phyloP scores from a whole-genome alignment of 1,284 basidiomycete species.

The Trichosporon ovoides region DNA sequence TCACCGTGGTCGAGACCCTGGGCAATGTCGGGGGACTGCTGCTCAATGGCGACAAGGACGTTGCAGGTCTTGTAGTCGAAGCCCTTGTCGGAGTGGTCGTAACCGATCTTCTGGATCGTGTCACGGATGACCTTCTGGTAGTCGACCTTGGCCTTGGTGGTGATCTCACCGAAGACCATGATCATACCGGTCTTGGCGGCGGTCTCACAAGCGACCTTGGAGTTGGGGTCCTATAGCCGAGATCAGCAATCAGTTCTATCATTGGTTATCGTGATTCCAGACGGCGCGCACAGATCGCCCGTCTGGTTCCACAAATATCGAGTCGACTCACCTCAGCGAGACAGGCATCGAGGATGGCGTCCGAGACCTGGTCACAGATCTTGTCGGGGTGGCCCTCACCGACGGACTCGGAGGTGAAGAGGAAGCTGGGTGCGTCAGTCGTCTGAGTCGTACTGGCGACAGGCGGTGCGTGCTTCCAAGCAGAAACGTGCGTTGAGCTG shows the following conservation, averaged over 20 bases:
- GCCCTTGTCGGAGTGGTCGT: slow-evolving; percentile 95
- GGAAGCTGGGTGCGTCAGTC: slow-evolving; percentile 55
- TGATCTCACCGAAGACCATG: slow-evolving; percentile 99
- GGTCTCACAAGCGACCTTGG: slow-evolving; percentile 96
- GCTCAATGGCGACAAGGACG: slow-evolving; percentile 99
- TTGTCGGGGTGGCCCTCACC: slow-evolving; percentile 98
- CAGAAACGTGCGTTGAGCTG: slow-evolving; percentile 5
- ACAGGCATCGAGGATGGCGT: slow-evolving; percentile 83
- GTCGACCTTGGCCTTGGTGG: slow-evolving; percentile 90
- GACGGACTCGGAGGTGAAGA: slow-evolving; percentile 72
- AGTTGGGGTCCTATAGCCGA: slow-evolving; percentile 66
- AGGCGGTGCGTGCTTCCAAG: not conserved
- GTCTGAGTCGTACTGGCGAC: no score
- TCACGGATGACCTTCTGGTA: slow-evolving; percentile 94
- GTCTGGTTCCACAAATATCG: no score
- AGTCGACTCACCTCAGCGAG: slow-evolving; percentile 58
- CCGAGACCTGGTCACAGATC: slow-evolving; percentile 73
- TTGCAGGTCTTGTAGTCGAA: slow-evolving; percentile 99
- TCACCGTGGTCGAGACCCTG: slow-evolving; percentile 97
- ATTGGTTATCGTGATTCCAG: no score
- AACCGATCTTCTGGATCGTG: slow-evolving; percentile 96
- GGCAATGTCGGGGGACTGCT: slow-evolving; percentile 99
- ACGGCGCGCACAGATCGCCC: no score
- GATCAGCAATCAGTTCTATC: not conserved
- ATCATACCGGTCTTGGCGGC: slow-evolving; percentile 96